These are phyloP conservation scores for Cytospora schulzeri DNA, from an alignment of 2,329 filamentous ascomycete species.

Conservation along the genomic window DNA sequence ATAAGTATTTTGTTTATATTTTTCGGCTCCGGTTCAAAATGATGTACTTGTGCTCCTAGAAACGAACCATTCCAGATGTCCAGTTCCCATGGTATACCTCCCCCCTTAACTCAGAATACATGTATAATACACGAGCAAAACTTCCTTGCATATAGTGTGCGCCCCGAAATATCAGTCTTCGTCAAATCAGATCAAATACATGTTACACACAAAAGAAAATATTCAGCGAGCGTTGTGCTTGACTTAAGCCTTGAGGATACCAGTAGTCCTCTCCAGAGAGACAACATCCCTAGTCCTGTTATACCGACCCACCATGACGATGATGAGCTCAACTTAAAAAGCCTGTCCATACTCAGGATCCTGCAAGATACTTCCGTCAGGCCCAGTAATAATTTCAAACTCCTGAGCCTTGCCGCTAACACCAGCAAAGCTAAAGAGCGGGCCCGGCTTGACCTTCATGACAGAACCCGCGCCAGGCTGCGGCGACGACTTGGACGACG, in stretches of 20 bases:
- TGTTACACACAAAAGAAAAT: slow-evolving; percentile 18
- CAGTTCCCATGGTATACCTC: neutral
- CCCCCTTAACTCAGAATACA: neutral
- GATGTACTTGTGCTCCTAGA: neutral
- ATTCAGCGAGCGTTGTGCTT: neutral
- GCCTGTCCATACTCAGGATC: slow-evolving; percentile 17
- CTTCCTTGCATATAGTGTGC: neutral
- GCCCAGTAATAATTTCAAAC: slow-evolving; percentile 25
- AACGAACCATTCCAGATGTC: neutral
- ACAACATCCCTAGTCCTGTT: neutral
- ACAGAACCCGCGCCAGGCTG: slow-evolving; percentile 10
- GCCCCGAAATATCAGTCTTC: neutral
- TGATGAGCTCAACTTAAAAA: neutral
- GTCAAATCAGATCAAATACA: neutral
- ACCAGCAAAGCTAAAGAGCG: slow-evolving; percentile 22
- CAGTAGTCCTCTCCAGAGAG: neutral
- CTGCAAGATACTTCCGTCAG: slow-evolving; percentile 9
- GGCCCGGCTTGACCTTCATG: slow-evolving; percentile 17
- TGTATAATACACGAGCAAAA: neutral
- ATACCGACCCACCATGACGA: neutral
- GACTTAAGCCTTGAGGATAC: slow-evolving; percentile 1
- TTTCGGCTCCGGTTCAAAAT: too few relatives aligned
- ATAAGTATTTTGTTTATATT: too few relatives aligned
- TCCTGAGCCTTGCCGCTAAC: slow-evolving; percentile 26
- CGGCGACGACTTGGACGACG: slow-evolving; percentile 5